Evolutionary conservation across 2,329 filamentous ascomycete species (phyloP), one percentile per base, ranked within the genome.

Genomic region (Xylaria multiplex): DNA sequence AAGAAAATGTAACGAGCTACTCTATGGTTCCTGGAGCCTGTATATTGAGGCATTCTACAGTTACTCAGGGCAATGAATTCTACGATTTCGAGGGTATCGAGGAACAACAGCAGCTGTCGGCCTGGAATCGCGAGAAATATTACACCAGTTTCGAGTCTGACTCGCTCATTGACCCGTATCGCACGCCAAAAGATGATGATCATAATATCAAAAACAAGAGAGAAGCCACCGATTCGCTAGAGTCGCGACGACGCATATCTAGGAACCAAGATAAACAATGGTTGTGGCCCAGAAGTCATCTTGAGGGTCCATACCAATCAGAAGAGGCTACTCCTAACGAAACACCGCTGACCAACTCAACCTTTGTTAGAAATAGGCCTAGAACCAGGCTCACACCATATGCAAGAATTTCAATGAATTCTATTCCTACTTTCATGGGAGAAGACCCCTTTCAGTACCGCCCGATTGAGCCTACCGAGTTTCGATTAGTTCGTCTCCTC

Each of bases 401-500:
- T 48, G 27, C 45, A 13, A 48, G 22, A 48, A 2, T 27, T 14
- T 14, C 45, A 11, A 48, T 13, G 5, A 48, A 9, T 48, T 48
- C 45, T 27, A 48, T 27, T 27, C 45, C 45, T 48, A 27, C 22
- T 5, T 48, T 22, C 45, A 27, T 48, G 14, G 19, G 45, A 48
- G 45, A 27, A 48, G 45, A 4, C 6, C 45, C 19, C 22, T 48
- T 48, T 5, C 45, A 48, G 22, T 48, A 48, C 6, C 14, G 9
- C n/a, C 57, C 22, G 16, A 27, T 49, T 42, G 30, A 13, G 45
- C 6, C 40, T 7, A 27, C 40, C 40, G 49, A 59, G 19, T 57
- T 62, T 30, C 43, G 60, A 32, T 30, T 62, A 7, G 19, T 57
- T 19, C 49, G 42, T 16, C 49, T 62, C 7, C 43, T 58, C 43